Evolutionary conservation across 2,329 filamentous ascomycete species (phyloP).

Genomic region (Berkeleyomyces basicola): DNA sequence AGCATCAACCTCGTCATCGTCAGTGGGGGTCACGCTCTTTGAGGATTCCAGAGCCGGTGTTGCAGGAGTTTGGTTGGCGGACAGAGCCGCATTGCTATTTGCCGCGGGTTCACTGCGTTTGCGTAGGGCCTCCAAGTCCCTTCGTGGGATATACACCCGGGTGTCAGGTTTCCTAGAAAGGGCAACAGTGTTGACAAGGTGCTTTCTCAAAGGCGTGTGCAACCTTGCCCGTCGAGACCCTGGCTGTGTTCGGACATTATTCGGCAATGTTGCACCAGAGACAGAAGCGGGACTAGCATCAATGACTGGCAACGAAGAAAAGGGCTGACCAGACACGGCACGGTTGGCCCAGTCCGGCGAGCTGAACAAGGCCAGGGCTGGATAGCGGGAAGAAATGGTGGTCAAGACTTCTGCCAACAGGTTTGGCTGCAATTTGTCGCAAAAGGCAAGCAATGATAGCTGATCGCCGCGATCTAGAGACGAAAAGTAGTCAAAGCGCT

Average conservation of each 20-base stretch:
- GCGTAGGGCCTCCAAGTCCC: background rate
- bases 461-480: constrained; percentile 24
- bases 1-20: constrained; percentile 20
- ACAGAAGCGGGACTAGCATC: background rate
- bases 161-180: constrained; percentile 2
- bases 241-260: constrained; percentile 1
- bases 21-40: constrained; percentile 12
- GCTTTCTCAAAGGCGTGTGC: constrained; percentile 3
- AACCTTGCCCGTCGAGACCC: constrained; percentile 2
- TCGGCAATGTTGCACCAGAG: background rate
- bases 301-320: background rate
- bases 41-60: constrained; percentile 5
- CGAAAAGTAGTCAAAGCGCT: constrained; percentile 27
- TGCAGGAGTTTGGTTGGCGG: background rate
- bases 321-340: background rate
- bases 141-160: constrained; percentile 9
- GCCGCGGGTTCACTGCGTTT: background rate
- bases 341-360: constrained; percentile 25
- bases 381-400: constrained; percentile 27
- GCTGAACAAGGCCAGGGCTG: constrained; percentile 27
- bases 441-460: constrained; percentile 25
- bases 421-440: constrained; percentile 26
- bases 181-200: constrained; percentile 10
- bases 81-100: background rate
- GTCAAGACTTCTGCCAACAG: constrained; percentile 27